These are phyloP conservation scores for Somion occarium DNA, from an alignment of 1,284 basidiomycete genomes.

Conservation along the genomic window DNA sequence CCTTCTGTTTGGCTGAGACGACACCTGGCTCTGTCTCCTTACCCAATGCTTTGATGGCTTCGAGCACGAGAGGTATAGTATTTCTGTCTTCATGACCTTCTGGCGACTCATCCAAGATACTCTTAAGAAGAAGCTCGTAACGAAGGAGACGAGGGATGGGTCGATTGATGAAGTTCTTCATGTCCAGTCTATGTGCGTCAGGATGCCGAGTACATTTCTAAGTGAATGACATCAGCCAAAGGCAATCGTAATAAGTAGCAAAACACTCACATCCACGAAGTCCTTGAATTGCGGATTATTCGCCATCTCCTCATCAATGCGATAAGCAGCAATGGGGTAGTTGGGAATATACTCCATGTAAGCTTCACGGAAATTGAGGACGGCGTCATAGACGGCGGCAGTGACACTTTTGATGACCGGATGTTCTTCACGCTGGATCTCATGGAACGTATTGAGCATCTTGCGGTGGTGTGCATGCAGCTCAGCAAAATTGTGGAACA, in stretches of 20 bases:
- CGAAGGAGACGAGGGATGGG: slow-evolving; percentile 87
- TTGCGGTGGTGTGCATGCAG: slow-evolving; percentile 70
- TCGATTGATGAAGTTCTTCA: slow-evolving; percentile 86
- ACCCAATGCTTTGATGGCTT: slow-evolving; percentile 79
- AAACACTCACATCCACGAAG: slow-evolving; percentile 71
- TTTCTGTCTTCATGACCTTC: slow-evolving; percentile 73
- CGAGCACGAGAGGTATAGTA: slow-evolving; percentile 78
- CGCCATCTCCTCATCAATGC: slow-evolving; percentile 84
- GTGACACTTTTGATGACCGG: slow-evolving; percentile 82
- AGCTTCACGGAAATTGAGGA: slow-evolving; percentile 88
- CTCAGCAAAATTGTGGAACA: slow-evolving; percentile 90
- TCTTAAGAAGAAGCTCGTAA: slow-evolving; percentile 82
- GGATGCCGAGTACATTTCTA: slow-evolving; percentile 71
- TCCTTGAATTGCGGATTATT: slow-evolving; percentile 76
- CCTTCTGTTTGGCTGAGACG: slow-evolving; percentile 77
- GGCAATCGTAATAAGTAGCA: not conserved
- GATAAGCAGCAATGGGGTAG: slow-evolving; percentile 90
- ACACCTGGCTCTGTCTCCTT: slow-evolving; percentile 86
- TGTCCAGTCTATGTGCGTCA: slow-evolving; percentile 74
- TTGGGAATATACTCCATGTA: slow-evolving; percentile 93
- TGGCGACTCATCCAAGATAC: slow-evolving; percentile 71
- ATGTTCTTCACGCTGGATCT: slow-evolving; percentile 88
- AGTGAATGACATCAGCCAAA: not conserved
- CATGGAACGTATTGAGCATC: slow-evolving; percentile 77
- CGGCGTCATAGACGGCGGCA: slow-evolving; percentile 83